Conservation (phyloP, 2,329 filamentous ascomycete species). For the Drechslerella coelobrocha region DNA sequence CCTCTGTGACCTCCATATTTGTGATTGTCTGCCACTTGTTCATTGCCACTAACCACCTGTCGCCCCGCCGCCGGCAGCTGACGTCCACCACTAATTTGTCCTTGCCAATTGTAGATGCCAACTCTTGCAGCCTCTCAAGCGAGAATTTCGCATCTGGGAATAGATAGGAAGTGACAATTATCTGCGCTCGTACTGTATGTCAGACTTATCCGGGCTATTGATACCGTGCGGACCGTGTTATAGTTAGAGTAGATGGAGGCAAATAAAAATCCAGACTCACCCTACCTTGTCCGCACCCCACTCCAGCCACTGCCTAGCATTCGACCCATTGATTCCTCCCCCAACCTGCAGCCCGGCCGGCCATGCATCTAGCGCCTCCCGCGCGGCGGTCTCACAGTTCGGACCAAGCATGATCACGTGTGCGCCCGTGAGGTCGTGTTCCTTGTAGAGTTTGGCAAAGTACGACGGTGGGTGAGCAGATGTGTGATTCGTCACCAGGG, state of each 20-base stretch:
- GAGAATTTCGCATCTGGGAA: constrained; percentile 87
- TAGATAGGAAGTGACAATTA: constrained; percentile 94
- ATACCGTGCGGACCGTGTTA: not conserved
- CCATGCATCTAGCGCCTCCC: constrained; percentile 79
- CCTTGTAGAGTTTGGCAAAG: constrained; percentile 81
- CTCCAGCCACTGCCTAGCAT: constrained; percentile 81
- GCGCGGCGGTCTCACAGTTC: constrained; percentile 80
- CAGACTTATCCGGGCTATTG: no score
- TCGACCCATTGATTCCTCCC: constrained; percentile 87
- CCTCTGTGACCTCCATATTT: constrained; percentile 89
- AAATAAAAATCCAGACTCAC: constrained; percentile 41
- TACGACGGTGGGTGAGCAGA: constrained; percentile 81
- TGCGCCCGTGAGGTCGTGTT: constrained; percentile 75
- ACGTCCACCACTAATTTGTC: constrained; percentile 90
- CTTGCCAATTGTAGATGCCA: constrained; percentile 74
- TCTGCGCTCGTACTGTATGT: constrained; percentile 64
- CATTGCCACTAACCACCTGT: constrained; percentile 95
- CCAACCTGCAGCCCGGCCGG: constrained; percentile 82
- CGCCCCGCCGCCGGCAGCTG: constrained; percentile 79
- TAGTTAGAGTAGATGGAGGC: constrained; percentile 6
- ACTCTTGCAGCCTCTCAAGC: constrained; percentile 73
- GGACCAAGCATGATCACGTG: constrained; percentile 97
- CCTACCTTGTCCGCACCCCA: constrained; percentile 85
- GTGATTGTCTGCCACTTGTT: constrained; percentile 99
- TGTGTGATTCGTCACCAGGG: constrained; percentile 90